Conservation (phyloP, 2,329 filamentous ascomycete species). For the Metarhizium anisopliae region DNA sequence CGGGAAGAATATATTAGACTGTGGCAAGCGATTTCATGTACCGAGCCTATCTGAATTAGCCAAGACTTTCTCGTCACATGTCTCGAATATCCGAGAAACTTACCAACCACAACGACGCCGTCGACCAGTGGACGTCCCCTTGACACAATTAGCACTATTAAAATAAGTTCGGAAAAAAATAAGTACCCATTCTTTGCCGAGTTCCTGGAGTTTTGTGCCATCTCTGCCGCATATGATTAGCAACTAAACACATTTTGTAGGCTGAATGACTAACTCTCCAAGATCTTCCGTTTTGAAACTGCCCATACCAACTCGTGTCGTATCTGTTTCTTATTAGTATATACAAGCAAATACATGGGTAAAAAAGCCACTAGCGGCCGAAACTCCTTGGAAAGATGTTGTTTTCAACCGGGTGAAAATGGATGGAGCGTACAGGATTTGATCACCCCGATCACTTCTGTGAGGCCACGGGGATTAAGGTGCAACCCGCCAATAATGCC, state of each 20-base stretch:
- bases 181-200: conserved; percentile 3
- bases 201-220: conserved; percentile 7
- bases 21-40: too few relatives aligned
- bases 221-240: neutral
- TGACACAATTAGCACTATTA: neutral
- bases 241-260: too few relatives aligned
- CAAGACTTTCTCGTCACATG: too few relatives aligned
- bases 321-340: conserved; percentile 2
- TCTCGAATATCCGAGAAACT: too few relatives aligned
- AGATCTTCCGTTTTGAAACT: conserved; percentile 10
- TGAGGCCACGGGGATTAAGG: too few relatives aligned
- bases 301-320: conserved; percentile 9
- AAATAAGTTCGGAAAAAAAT: conserved; percentile 4
- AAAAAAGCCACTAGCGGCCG: neutral
- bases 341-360: neutral
- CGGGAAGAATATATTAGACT: too few relatives aligned
- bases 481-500: too few relatives aligned
- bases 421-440: too few relatives aligned
- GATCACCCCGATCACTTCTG: too few relatives aligned
- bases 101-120: conserved; percentile 10
- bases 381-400: too few relatives aligned
- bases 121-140: conserved; percentile 10
- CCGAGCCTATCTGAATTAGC: too few relatives aligned
- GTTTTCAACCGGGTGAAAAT: too few relatives aligned
- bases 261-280: neutral